These are phyloP conservation scores for Lichtheimia ornata DNA, from an alignment of 371 early-diverging fungal species.

Conservation along the genomic window DNA sequence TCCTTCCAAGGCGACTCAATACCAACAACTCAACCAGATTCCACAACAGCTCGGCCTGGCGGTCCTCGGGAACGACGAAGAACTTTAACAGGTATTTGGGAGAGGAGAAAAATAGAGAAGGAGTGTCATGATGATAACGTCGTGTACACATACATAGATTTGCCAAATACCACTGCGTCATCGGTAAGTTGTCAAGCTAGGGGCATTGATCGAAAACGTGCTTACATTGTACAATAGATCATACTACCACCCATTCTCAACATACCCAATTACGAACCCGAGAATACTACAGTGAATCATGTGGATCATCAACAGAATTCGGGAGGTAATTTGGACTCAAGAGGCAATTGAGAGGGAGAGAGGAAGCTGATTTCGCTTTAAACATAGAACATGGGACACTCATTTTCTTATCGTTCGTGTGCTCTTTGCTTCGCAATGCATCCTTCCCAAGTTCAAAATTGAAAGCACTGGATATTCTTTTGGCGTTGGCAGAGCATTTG, in stretches of 20 bases:
- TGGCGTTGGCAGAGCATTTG: constrained; percentile 67
- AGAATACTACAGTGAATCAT: constrained; percentile 8
- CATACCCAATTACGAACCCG: constrained; percentile 41
- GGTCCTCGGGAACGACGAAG: constrained; percentile 20
- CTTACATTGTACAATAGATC: constrained; percentile 20
- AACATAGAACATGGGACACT: constrained; percentile 61
- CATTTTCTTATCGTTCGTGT: constrained; percentile 65
- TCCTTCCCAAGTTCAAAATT: constrained; percentile 74
- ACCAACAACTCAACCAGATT: not conserved
- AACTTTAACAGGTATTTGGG: constrained; percentile 24
- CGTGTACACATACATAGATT: constrained; percentile 14
- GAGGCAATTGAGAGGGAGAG: too few relatives aligned
- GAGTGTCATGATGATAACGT: too few relatives aligned
- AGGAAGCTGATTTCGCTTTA: too few relatives aligned
- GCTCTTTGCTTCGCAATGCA: constrained; percentile 72
- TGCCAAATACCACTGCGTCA: constrained; percentile 37
- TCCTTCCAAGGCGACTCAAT: constrained; percentile 29
- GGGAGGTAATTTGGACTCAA: constrained; percentile 17
- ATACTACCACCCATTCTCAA: constrained; percentile 43
- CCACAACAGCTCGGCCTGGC: not conserved
- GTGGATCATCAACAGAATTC: constrained; percentile 6
- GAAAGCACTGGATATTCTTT: constrained; percentile 75
- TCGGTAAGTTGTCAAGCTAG: constrained; percentile 22
- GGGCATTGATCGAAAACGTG: too few relatives aligned
- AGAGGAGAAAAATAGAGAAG: not conserved